Evolutionary conservation across 805 yeast species (phyloP).

Genomic region (Zygotorulaspora danielsina): DNA sequence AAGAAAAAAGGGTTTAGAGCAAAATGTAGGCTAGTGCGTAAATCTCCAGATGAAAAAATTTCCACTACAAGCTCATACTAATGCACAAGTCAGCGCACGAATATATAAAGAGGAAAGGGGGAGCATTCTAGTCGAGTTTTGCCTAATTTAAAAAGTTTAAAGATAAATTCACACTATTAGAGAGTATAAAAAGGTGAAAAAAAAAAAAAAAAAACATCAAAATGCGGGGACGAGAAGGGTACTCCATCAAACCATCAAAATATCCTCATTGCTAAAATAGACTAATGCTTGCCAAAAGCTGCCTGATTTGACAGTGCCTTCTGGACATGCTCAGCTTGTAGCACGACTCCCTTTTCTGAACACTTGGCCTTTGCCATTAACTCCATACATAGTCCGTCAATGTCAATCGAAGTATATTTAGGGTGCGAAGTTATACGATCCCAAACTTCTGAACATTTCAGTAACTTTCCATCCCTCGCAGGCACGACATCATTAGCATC

Average conservation of each 20-base stretch:
- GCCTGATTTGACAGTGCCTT: slow-evolving; percentile 36
- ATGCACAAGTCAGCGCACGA: too few species aligned
- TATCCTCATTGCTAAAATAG: too few species aligned
- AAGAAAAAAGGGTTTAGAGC: too few species aligned
- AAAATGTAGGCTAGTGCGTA: too few species aligned
- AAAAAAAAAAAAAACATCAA: neutral
- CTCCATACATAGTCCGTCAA: slow-evolving; percentile 88
- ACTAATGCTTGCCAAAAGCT: neutral
- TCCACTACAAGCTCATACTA: too few species aligned
- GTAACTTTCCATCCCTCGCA: slow-evolving; percentile 52
- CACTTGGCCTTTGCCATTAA: slow-evolving; percentile 91
- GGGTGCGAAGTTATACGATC: slow-evolving; percentile 94
- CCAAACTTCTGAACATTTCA: slow-evolving; percentile 92
- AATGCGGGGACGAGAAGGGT: too few species aligned
- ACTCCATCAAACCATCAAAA: too few species aligned
- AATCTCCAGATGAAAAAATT: too few species aligned
- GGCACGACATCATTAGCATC: slow-evolving; percentile 54
- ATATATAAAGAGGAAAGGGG: too few species aligned
- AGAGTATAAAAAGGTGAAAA: neutral
- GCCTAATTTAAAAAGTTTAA: too few species aligned
- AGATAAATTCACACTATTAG: too few species aligned
- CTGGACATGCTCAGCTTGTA: slow-evolving; percentile 76
- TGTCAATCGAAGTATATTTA: slow-evolving; percentile 85
- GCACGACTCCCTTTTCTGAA: slow-evolving; percentile 86
- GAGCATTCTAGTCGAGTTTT: too few species aligned